Base-by-base conservation (phyloP, 1,284 basidiomycete species). In the Pseudozyma hubeiensis region DNA sequence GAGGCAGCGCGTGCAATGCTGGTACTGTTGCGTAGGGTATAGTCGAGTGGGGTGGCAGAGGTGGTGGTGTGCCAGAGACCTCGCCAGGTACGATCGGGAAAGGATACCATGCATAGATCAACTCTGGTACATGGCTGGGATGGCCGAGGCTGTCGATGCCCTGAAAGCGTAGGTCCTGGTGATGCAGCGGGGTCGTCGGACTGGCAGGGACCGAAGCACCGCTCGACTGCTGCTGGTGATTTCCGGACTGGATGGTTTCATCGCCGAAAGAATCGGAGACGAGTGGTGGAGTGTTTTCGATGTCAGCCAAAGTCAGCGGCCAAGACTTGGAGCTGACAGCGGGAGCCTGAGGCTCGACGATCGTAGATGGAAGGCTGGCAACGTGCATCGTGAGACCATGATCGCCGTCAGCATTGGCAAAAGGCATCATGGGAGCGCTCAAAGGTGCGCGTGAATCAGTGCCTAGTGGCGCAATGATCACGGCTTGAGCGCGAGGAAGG, bases 21-120 rank as follows among this genome's bases (percentile, higher is more conserved):
- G 43, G 52, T 24, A 43, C 31, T 2, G 43, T 33, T 1, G 19
- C 31, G 16, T 30, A 44, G 10, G 40, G 14, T 13, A 45, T 19
- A 17, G 41, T 17, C n/a, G 33, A 29, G 19, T 9, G 52, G 40
- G 31, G 19, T 9, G 41, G 41, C 7, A 44, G 30, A 10, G 33
- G 24, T 2, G 43, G 24, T 3, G 53, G 24, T 4, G 17, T 30
- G 43, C 13, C 19, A 11, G 33, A 9, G 6, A 43, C 44, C 13
- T 54, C 43, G 8, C 33, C 17, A 11, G 43, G 24, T 24, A 35
- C 7, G 6, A 48, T 13, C 3, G 34, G 34, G 35, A 19, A 48
- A 33, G 43, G 44, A 17, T 33, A 19, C 53, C 53, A 48, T 4
- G 53, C 45, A 24, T 46, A 48, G 37, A 40, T 45, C 44, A 46